phyloP scores from a whole-genome alignment of 345 rosid species.

The Eucalyptus marginata region DNA sequence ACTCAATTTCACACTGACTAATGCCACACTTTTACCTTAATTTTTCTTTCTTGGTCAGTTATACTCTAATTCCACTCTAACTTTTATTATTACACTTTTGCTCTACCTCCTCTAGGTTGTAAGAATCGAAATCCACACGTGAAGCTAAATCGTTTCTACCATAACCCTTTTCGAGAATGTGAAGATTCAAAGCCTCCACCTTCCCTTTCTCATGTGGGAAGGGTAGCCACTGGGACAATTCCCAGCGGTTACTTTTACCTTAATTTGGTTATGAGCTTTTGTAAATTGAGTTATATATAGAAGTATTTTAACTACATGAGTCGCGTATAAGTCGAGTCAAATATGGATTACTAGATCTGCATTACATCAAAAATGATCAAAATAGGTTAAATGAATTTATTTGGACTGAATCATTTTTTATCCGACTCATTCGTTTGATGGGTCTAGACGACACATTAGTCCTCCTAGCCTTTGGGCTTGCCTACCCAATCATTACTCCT shows the following conservation, averaged over 20 bases:
- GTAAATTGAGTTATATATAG: too few species aligned
- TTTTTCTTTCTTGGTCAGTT: too few species aligned
- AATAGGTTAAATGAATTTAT: neutral
- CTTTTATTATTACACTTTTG: fast-evolving
- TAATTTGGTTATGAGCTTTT: neutral
- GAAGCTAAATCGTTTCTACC: fast-evolving
- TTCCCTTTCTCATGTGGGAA: too few species aligned
- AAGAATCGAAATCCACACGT: fast-evolving
- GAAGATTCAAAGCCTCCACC: fast-evolving
- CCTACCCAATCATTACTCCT: neutral
- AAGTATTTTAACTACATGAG: neutral
- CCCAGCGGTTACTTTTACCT: too few species aligned
- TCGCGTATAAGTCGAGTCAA: fast-evolving
- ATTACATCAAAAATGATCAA: too few species aligned
- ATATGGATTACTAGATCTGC: fast-evolving
- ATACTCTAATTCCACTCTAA: fast-evolving
- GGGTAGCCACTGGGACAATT: fast-evolving
- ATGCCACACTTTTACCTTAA: neutral
- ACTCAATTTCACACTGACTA: neutral
- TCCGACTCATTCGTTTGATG: fast-evolving
- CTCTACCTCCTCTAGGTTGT: fast-evolving
- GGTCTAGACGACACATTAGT: neutral
- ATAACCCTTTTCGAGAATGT: fast-evolving
- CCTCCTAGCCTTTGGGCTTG: neutral
- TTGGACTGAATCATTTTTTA: neutral